These are phyloP conservation scores for Cladophialophora yegresii DNA, from an alignment of 2,329 filamentous ascomycete species.

Conservation along the genomic window DNA sequence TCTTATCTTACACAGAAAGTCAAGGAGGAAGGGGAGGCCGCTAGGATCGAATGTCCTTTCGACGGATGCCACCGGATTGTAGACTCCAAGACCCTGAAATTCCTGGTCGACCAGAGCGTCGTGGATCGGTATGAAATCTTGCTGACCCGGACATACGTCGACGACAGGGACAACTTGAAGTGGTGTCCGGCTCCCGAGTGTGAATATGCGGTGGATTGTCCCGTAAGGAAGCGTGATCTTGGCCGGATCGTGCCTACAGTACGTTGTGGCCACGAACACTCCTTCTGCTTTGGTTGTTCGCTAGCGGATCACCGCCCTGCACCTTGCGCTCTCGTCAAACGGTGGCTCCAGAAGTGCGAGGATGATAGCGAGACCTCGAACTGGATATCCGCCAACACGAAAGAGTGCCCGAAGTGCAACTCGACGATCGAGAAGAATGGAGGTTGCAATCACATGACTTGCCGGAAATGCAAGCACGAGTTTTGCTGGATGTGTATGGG, in stretches of 20 bases:
- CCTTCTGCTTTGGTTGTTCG: slow-evolving; percentile 94
- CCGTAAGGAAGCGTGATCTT: slow-evolving; percentile 83
- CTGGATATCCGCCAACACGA: slow-evolving; percentile 99
- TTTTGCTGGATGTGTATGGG: slow-evolving; percentile 99
- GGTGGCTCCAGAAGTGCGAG: slow-evolving; percentile 96
- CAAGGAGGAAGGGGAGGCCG: slow-evolving; percentile 89
- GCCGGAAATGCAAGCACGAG: slow-evolving; percentile 90
- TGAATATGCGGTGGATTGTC: slow-evolving; percentile 86
- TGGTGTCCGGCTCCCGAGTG: slow-evolving; percentile 99
- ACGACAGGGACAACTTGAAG: slow-evolving; percentile 91
- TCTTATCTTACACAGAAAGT: slow-evolving; percentile 94
- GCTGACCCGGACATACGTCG: slow-evolving; percentile 90
- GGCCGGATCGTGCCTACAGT: slow-evolving; percentile 86
- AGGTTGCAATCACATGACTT: slow-evolving; percentile 98
- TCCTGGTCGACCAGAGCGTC: slow-evolving; percentile 65
- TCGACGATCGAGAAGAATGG: slow-evolving; percentile 99
- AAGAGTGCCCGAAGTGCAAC: slow-evolving; percentile 93
- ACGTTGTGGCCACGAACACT: slow-evolving; percentile 76
- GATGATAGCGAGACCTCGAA: slow-evolving; percentile 98
- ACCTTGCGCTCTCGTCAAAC: slow-evolving; percentile 86
- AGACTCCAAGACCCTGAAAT: slow-evolving; percentile 80
- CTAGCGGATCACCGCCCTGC: slow-evolving; percentile 89
- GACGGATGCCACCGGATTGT: slow-evolving; percentile 87
- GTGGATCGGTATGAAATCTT: slow-evolving; percentile 74
- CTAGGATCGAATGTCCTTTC: slow-evolving; percentile 88